Conservation (phyloP, 2,329 filamentous ascomycete species). For the Aplosporella prunicola region DNA sequence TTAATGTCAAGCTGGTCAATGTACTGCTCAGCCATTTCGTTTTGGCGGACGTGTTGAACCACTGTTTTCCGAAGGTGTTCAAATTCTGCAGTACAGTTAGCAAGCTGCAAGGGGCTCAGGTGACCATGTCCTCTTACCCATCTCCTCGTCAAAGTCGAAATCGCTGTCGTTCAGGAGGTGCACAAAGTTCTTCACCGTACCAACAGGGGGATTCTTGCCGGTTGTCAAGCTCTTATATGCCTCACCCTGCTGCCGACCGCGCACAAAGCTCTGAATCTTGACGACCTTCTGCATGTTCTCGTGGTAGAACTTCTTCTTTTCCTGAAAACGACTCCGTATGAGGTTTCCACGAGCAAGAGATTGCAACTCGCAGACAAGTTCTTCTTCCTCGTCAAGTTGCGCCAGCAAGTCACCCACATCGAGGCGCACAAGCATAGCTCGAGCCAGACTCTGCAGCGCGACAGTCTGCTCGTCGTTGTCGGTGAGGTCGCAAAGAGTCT, state of each 20-base stretch:
- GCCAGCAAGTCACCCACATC: conserved; percentile 64
- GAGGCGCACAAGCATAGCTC: conserved; percentile 70
- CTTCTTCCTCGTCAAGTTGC: conserved; percentile 75
- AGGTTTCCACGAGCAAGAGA: conserved; percentile 62
- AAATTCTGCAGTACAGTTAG: conserved; percentile 52
- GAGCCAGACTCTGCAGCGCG: conserved; percentile 62
- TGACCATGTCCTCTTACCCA: conserved; percentile 37
- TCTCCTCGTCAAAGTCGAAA: conserved; percentile 97
- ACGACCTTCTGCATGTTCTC: conserved; percentile 99
- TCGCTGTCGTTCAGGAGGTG: conserved; percentile 96
- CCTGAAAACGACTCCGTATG: conserved; percentile 64
- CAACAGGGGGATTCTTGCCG: conserved; percentile 93
- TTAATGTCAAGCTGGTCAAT: conserved; percentile 98
- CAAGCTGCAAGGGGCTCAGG: background rate
- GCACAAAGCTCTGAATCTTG: conserved; percentile 95
- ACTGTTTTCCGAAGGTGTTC: conserved; percentile 91
- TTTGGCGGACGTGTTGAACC: conserved; percentile 92
- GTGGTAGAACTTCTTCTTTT: conserved; percentile 81
- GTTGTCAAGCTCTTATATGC: conserved; percentile 95
- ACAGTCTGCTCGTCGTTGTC: conserved; percentile 58
- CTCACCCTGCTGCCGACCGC: conserved; percentile 90
- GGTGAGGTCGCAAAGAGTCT: conserved; percentile 60
- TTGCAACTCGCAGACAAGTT: conserved; percentile 65
- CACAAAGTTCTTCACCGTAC: conserved; percentile 95
- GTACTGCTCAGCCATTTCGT: conserved; percentile 94